Conservation (phyloP, 805 yeast genomes). For the Metschnikowia gruessii region DNA sequence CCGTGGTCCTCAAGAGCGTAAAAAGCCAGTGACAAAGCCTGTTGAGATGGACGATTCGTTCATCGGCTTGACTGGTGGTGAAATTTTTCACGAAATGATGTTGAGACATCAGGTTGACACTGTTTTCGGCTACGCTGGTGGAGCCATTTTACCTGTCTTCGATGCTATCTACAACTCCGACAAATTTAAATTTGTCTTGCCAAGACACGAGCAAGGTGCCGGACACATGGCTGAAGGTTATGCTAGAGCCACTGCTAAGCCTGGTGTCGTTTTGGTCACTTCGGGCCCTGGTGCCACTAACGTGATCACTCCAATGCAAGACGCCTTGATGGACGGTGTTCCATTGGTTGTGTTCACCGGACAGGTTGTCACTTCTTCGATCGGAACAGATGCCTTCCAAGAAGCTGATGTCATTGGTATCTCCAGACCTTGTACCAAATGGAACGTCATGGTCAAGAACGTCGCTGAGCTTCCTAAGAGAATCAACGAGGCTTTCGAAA, state of each 20-base stretch:
- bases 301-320: slow-evolving; percentile 97
- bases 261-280: slow-evolving; percentile 97
- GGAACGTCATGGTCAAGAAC: slow-evolving; percentile 98
- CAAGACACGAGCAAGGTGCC: slow-evolving; percentile 98
- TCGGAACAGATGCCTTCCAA: slow-evolving; percentile 98
- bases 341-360: slow-evolving; percentile 97
- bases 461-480: slow-evolving; percentile 93
- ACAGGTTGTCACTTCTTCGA: slow-evolving; percentile 92
- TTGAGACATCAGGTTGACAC: slow-evolving; percentile 92
- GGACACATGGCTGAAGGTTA: slow-evolving; percentile 99
- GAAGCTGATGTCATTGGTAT: slow-evolving; percentile 98
- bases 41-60: slow-evolving; percentile 74
- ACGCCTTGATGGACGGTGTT: slow-evolving; percentile 95
- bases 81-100: slow-evolving; percentile 99
- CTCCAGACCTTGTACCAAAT: slow-evolving; percentile 94
- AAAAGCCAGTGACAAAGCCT: slow-evolving; percentile 3
- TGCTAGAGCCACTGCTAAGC: slow-evolving; percentile 92
- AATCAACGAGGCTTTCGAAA: slow-evolving; percentile 97
- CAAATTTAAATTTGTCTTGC: slow-evolving; percentile 84
- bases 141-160: slow-evolving; percentile 96
- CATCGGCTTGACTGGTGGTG: slow-evolving; percentile 97
- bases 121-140: slow-evolving; percentile 97
- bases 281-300: slow-evolving; percentile 99
- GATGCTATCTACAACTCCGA: slow-evolving; percentile 94
- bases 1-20: slow-evolving; percentile 23